Evolutionary conservation across 2,329 filamentous ascomycete genomes (phyloP).

Genomic region (Tolypocladium nubicola): DNA sequence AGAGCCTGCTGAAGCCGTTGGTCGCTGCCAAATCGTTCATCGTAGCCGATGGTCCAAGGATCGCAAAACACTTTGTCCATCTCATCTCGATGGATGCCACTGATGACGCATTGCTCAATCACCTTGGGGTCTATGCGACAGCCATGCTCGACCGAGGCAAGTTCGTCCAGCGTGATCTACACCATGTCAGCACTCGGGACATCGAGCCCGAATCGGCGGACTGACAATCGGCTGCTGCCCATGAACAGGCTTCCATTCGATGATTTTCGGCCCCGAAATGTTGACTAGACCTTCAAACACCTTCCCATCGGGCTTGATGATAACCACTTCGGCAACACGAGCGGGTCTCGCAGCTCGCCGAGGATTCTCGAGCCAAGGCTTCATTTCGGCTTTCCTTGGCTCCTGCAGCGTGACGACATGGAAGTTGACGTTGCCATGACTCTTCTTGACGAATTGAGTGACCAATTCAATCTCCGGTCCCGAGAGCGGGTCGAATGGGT

Average conservation of each 20-base stretch:
- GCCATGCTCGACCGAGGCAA: not conserved
- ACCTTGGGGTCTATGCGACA: not conserved
- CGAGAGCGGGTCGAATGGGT: too few relatives aligned
- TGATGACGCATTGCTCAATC: not conserved
- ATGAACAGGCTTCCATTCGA: not conserved
- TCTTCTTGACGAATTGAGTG: too few relatives aligned
- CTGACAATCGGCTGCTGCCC: not conserved
- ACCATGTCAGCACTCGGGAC: not conserved
- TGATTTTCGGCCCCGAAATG: not conserved
- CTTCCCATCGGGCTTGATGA: not conserved
- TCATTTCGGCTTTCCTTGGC: too few relatives aligned
- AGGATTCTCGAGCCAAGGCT: too few relatives aligned
- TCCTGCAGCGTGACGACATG: too few relatives aligned
- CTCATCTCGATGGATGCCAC: not conserved
- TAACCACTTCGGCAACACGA: not conserved
- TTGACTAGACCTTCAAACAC: not conserved
- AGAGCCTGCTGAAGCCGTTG: slow-evolving; percentile 81
- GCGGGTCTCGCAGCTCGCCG: too few relatives aligned
- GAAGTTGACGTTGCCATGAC: too few relatives aligned
- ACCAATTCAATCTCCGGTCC: too few relatives aligned
- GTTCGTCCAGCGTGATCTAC: not conserved
- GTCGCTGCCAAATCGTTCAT: slow-evolving; percentile 73
- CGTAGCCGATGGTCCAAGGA: slow-evolving; percentile 92
- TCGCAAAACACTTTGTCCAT: slow-evolving; percentile 97
- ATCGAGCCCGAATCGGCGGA: not conserved